phyloP scores from a whole-genome alignment of 2,329 filamentous ascomycete genomes.

The Ophiostoma tasmaniense region DNA sequence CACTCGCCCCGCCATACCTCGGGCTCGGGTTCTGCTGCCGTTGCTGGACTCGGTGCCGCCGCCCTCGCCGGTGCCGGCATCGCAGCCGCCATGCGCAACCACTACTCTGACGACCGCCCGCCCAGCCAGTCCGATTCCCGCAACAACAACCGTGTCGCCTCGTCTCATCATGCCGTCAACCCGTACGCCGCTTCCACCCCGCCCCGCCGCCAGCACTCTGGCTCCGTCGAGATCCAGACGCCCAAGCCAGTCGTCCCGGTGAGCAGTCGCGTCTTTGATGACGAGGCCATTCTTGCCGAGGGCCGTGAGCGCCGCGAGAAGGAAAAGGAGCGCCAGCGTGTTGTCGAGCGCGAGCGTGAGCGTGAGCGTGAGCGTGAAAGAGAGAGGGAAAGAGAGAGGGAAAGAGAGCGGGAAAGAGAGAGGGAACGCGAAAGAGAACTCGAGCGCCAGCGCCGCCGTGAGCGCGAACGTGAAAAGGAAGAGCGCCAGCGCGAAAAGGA shows the following conservation, averaged over 20 bases:
- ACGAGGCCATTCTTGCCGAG: conserved; percentile 23
- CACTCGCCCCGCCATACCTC: neutral
- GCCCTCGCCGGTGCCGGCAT: neutral
- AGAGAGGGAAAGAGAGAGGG: conserved; percentile 24
- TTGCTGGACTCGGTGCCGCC: neutral
- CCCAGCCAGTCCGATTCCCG: conserved; percentile 20
- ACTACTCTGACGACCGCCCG: conserved; percentile 9
- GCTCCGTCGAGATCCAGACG: conserved; percentile 66
- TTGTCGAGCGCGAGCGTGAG: no score
- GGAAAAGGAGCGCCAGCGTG: no score
- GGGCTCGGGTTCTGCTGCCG: neutral
- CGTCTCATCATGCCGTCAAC: neutral
- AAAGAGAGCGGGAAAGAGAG: conserved; percentile 22
- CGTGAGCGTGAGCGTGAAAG: conserved; percentile 11
- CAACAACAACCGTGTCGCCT: conserved; percentile 9
- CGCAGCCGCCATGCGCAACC: neutral
- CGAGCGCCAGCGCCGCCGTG: neutral
- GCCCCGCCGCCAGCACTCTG: conserved; percentile 33
- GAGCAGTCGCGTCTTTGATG: conserved; percentile 57
- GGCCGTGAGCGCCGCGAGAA: conserved; percentile 27
- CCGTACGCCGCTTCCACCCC: neutral
- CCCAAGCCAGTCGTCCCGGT: conserved; percentile 72
- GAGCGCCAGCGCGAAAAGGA: conserved; percentile 25
- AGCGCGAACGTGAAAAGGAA: conserved; percentile 11
- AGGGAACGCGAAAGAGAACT: conserved; percentile 9